Conservation (phyloP, 129 eudicot species). For the Logfia minima region DNA sequence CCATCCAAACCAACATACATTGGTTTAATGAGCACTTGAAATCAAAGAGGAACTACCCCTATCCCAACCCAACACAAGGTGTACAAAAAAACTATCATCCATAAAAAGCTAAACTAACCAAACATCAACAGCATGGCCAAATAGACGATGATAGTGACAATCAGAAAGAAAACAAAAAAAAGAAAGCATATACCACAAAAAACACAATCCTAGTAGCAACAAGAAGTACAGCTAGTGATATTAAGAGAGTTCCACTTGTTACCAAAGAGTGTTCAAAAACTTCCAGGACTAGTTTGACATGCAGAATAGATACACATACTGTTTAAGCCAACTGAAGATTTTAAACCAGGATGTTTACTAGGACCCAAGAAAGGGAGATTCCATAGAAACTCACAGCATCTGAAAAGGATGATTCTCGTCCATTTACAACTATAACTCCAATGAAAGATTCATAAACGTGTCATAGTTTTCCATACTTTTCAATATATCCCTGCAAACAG, state of each 20-base stretch:
- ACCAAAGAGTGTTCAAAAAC: conserved; percentile 4
- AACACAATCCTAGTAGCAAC: conserved; percentile 14
- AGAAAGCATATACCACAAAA: conserved; percentile 2
- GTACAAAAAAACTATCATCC: neutral
- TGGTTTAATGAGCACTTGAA: conserved; percentile 2
- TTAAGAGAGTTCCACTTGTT: conserved; percentile 18
- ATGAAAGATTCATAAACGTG: conserved; percentile 16
- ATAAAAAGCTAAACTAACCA: neutral
- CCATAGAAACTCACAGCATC: conserved; percentile 24
- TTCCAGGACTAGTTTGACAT: conserved; percentile 14
- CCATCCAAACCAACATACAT: neutral
- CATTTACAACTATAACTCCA: conserved; percentile 4
- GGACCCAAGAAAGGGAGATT: conserved; percentile 15
- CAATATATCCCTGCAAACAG: conserved; percentile 71
- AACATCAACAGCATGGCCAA: conserved; percentile 2
- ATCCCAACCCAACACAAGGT: neutral
- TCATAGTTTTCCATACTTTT: conserved; percentile 70
- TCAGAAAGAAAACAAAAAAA: neutral
- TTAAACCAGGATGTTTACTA: conserved; percentile 6
- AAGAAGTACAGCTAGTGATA: neutral
- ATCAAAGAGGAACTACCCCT: conserved; percentile 8
- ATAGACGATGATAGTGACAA: neutral
- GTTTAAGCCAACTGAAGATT: neutral
- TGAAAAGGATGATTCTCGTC: conserved; percentile 17
- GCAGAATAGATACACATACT: neutral